These are phyloP conservation scores for Epichloe baconii DNA, from an alignment of 2,329 filamentous ascomycete species.

Conservation along the genomic window DNA sequence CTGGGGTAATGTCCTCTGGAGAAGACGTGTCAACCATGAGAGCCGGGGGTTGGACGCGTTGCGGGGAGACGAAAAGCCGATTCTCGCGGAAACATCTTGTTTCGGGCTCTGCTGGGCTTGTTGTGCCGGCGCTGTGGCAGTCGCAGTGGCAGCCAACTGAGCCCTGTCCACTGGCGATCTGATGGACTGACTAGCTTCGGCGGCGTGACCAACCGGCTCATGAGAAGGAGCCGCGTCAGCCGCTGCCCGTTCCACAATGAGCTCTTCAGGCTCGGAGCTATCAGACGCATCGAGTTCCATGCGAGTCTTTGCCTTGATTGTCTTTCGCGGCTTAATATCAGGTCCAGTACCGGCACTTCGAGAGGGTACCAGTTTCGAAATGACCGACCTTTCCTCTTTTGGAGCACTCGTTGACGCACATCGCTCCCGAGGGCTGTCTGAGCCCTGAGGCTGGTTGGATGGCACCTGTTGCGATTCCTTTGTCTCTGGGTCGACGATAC, in stretches of 20 bases:
- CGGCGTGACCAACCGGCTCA: background rate
- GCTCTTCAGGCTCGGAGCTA: slow-evolving; percentile 36
- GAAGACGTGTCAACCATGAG: slow-evolving; percentile 60
- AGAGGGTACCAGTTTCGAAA: slow-evolving; percentile 10
- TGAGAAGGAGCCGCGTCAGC: background rate
- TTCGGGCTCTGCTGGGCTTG: slow-evolving; percentile 4
- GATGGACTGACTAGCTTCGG: background rate
- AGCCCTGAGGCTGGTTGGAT: slow-evolving; percentile 14
- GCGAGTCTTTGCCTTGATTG: slow-evolving; percentile 38
- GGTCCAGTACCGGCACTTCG: slow-evolving; percentile 21
- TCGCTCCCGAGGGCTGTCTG: slow-evolving; percentile 18
- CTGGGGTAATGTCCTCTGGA: slow-evolving; percentile 51
- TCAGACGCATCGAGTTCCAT: slow-evolving; percentile 62
- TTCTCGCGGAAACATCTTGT: slow-evolving; percentile 11
- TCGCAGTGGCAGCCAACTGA: slow-evolving; percentile 9
- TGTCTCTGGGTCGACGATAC: slow-evolving; percentile 43
- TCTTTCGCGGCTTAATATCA: slow-evolving; percentile 40
- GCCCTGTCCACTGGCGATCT: background rate
- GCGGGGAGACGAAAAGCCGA: slow-evolving; percentile 11
- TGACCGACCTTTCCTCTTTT: slow-evolving; percentile 24
- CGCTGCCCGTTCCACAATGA: slow-evolving; percentile 15
- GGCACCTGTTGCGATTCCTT: slow-evolving; percentile 27
- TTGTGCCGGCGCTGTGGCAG: slow-evolving; percentile 6
- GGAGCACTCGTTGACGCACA: slow-evolving; percentile 21
- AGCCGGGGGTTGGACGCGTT: slow-evolving; percentile 44